A percentile compares a stretch with the other conserved stretches of the same genome.
Evolutionary conservation across 192 early-diverging fungal species (phyloP).

Genomic region (Phlyctochytrium bullatum): DNA sequence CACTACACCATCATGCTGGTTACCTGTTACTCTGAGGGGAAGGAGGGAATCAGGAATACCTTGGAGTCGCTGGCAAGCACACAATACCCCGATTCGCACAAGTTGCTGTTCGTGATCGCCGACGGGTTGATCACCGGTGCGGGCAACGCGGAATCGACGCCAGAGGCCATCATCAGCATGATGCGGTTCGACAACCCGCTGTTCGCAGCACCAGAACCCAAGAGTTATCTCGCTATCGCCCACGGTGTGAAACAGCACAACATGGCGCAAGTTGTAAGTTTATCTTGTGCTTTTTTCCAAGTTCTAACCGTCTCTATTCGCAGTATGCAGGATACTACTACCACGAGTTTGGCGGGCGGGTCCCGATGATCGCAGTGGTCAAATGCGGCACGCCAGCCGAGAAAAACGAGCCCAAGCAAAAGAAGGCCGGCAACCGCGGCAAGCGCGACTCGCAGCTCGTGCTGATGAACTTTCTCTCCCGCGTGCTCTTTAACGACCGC

Average conservation of each 20-base stretch:
- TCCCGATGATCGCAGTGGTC: constrained; percentile 42
- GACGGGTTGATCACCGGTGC: constrained; percentile 89
- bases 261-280: constrained; percentile 67
- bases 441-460: constrained; percentile 97
- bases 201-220: constrained; percentile 32
- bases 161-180: constrained; percentile 79
- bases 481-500: constrained; percentile 75
- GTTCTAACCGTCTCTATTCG: neutral
- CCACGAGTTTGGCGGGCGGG: constrained; percentile 17
- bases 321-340: constrained; percentile 21
- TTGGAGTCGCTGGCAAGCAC: constrained; percentile 84
- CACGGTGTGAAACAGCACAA: constrained; percentile 86
- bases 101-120: constrained; percentile 86
- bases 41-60: constrained; percentile 60
- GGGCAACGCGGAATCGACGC: constrained; percentile 78
- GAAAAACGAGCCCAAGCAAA: constrained; percentile 24
- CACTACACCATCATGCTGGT: constrained; percentile 69
- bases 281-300: neutral
- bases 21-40: constrained; percentile 90
- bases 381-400: constrained; percentile 49
- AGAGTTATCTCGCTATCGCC: constrained; percentile 75
- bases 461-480: constrained; percentile 89
- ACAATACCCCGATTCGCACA: constrained; percentile 79
- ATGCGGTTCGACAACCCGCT: too few species aligned
- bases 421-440: constrained; percentile 55